phyloP scores from a whole-genome alignment of 2,329 filamentous ascomycete species.

The Curvularia lunata region DNA sequence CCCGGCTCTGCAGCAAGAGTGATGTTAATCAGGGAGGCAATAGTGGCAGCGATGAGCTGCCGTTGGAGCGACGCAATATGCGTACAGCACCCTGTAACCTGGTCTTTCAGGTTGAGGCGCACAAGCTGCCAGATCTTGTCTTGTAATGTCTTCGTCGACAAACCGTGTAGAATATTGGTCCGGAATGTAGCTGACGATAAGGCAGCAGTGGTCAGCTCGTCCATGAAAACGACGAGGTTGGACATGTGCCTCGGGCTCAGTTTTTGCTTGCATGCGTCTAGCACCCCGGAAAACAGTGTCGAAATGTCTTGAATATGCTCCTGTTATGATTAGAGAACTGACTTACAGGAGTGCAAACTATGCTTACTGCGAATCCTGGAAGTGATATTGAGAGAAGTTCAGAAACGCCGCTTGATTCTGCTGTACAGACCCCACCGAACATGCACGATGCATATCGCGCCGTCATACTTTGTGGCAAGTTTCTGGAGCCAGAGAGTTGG shows the following conservation, averaged over 20 bases:
- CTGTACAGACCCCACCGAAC: constrained; percentile 10
- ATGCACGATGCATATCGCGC: constrained; percentile 33
- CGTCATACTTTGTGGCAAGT: constrained; percentile 28
- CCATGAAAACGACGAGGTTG: constrained; percentile 21
- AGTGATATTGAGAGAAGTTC: constrained; percentile 35
- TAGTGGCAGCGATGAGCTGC: constrained; percentile 29
- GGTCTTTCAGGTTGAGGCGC: not conserved
- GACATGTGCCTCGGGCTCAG: constrained; percentile 13
- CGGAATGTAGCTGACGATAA: constrained; percentile 24
- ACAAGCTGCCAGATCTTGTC: constrained; percentile 29
- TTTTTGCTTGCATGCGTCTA: constrained; percentile 23
- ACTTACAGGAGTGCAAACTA: not conserved
- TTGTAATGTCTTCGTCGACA: constrained; percentile 37
- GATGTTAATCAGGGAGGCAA: constrained; percentile 39
- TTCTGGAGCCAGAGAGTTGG: constrained; percentile 28
- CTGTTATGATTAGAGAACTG: constrained; percentile 21
- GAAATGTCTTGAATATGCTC: constrained; percentile 28
- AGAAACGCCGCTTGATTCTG: constrained; percentile 19
- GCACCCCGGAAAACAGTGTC: constrained; percentile 21
- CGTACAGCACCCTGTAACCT: constrained; percentile 20
- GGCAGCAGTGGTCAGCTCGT: constrained; percentile 25
- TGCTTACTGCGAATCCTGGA: constrained; percentile 38
- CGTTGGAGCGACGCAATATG: constrained; percentile 20
- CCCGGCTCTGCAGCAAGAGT: constrained; percentile 26
- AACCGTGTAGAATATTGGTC: constrained; percentile 28